A percentile compares a stretch with the other conserved stretches of the same genome.
phyloP scores from a whole-genome alignment of 805 yeast species.

The Teunomyces stri region DNA sequence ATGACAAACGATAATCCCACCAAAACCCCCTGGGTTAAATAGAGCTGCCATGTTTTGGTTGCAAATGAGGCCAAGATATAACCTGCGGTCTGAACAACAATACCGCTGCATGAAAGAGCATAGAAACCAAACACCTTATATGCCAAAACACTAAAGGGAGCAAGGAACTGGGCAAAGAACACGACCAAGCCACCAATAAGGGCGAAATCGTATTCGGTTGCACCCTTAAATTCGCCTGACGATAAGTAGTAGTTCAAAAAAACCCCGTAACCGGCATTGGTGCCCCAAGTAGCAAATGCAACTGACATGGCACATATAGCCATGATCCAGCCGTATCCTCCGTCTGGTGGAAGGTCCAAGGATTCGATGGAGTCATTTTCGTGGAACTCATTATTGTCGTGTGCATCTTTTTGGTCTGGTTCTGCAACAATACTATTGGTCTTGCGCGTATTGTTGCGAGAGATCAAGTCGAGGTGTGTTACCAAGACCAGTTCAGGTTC shows the following conservation, averaged over 20 bases:
- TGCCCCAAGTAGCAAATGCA: conserved; percentile 54
- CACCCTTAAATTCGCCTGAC: conserved; percentile 37
- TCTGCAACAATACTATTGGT: not conserved
- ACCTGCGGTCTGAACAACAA: conserved; percentile 41
- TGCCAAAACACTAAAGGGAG: conserved; percentile 52
- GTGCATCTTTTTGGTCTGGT: not conserved
- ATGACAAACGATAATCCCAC: conserved; percentile 49
- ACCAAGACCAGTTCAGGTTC: conserved; percentile 16
- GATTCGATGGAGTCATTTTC: not conserved
- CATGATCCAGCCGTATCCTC: conserved; percentile 53
- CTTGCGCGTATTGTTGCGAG: conserved; percentile 8
- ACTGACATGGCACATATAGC: conserved; percentile 48
- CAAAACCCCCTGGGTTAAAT: conserved; percentile 50
- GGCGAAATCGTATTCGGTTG: conserved; percentile 46
- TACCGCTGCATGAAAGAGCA: conserved; percentile 45
- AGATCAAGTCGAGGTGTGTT: conserved; percentile 15
- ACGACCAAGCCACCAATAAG: conserved; percentile 51
- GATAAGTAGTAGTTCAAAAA: conserved; percentile 52
- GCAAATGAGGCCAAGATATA: conserved; percentile 52
- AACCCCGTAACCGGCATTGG: conserved; percentile 57
- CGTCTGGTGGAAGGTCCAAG: conserved; percentile 30
- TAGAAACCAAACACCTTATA: conserved; percentile 51
- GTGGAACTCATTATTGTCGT: conserved; percentile 3
- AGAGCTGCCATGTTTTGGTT: conserved; percentile 49
- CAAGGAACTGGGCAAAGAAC: conserved; percentile 52